Evolutionary conservation across 2,329 filamentous ascomycete genomes (phyloP).

Genomic region (Exophiala spinifera): DNA sequence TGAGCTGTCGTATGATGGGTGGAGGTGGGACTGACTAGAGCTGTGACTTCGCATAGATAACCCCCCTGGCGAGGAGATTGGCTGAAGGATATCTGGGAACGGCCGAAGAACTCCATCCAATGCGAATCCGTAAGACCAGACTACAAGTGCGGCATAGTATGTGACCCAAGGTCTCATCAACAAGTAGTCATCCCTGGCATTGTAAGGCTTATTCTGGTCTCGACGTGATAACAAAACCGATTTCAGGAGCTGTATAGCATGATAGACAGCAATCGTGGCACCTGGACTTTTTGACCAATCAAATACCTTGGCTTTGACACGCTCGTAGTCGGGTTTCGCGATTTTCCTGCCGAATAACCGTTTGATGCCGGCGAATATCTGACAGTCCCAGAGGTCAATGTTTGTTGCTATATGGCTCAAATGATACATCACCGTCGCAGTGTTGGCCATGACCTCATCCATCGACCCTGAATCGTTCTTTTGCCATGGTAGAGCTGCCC

Average conservation of each 20-base stretch:
- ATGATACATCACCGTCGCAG: conserved; percentile 82
- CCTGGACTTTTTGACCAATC: conserved; percentile 83
- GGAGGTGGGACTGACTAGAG: conserved; percentile 18
- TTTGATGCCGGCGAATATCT: conserved; percentile 87
- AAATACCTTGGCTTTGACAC: conserved; percentile 73
- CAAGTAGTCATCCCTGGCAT: conserved; percentile 80
- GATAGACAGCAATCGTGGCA: conserved; percentile 85
- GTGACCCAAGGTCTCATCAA: conserved; percentile 94
- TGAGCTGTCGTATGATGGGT: conserved; percentile 18
- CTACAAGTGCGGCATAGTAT: conserved; percentile 85
- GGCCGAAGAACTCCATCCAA: conserved; percentile 71
- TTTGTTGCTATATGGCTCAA: conserved; percentile 97
- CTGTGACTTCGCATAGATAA: conserved; percentile 14
- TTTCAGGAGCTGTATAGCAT: conserved; percentile 81
- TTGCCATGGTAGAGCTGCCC: conserved; percentile 27
- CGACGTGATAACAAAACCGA: conserved; percentile 53
- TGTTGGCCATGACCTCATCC: conserved; percentile 75
- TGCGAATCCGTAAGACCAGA: conserved; percentile 92
- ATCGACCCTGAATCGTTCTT: conserved; percentile 29
- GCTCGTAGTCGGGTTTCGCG: conserved; percentile 73
- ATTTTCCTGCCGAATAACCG: conserved; percentile 82
- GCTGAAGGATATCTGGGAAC: conserved; percentile 31
- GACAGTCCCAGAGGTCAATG: conserved; percentile 90
- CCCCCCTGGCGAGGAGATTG: conserved; percentile 11
- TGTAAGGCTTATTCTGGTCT: conserved; percentile 56